A percentile compares a stretch with the other conserved stretches of the same genome.
Conservation (phyloP, 148 eudicot genomes). For the Polygonum maritimum region DNA sequence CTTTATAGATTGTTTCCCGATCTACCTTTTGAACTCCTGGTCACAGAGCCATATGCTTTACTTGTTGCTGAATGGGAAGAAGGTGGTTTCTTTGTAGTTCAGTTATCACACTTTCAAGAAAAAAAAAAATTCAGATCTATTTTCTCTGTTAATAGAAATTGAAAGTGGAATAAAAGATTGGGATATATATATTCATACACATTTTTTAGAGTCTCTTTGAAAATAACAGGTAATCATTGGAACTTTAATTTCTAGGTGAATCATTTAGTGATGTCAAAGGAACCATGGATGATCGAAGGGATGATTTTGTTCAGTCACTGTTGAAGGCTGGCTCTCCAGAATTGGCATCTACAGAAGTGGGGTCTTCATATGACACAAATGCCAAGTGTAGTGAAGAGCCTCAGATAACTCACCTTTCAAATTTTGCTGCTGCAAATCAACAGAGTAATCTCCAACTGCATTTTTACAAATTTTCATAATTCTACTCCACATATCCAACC, state of each 20-base stretch:
- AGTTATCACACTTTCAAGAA: not conserved
- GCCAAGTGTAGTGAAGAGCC: constrained; percentile 24
- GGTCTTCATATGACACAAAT: constrained; percentile 14
- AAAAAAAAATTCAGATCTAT: not conserved
- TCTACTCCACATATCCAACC: not conserved
- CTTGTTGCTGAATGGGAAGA: constrained; percentile 68
- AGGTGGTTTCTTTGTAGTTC: constrained; percentile 35
- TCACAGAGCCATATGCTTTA: constrained; percentile 69
- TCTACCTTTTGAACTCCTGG: constrained; percentile 64
- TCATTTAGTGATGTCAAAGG: constrained; percentile 34
- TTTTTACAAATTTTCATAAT: not conserved
- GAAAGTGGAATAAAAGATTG: not conserved
- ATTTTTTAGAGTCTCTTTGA: not conserved
- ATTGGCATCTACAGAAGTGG: constrained; percentile 14
- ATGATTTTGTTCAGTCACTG: constrained; percentile 68
- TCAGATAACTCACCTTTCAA: constrained; percentile 20
- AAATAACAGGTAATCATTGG: constrained; percentile 12
- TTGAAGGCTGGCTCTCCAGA: constrained; percentile 30
- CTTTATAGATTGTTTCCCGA: constrained; percentile 82
- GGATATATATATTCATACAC: not conserved
- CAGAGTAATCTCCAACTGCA: constrained; percentile 42
- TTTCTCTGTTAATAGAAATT: constrained; percentile 1
- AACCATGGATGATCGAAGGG: constrained; percentile 52
- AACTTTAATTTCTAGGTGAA: constrained; percentile 39
- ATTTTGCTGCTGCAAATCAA: constrained; percentile 21